phyloP scores from a whole-genome alignment of 2,329 filamentous ascomycete genomes.

The Aspergillus texensis region DNA sequence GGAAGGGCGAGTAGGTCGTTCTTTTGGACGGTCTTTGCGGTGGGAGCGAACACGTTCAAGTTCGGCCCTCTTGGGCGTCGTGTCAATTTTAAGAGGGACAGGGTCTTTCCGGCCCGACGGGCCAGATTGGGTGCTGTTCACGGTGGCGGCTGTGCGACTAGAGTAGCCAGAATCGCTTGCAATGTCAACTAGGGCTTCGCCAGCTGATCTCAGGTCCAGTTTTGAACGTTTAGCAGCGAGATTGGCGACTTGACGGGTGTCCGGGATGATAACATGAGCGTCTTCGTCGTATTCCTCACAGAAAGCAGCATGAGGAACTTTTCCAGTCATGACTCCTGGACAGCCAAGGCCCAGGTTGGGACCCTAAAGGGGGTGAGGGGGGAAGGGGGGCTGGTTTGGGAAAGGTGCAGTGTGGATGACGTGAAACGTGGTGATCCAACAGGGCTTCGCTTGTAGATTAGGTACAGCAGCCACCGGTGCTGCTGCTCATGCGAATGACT shows the following conservation, averaged over 20 bases:
- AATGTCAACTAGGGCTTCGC: constrained; percentile 47
- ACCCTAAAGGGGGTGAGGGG: constrained; percentile 23
- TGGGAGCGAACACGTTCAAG: constrained; percentile 31
- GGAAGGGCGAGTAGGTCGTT: constrained; percentile 29
- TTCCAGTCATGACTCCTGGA: constrained; percentile 42
- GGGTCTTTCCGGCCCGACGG: constrained; percentile 46
- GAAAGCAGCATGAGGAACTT: constrained; percentile 46
- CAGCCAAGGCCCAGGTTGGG: constrained; percentile 31
- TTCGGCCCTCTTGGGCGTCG: constrained; percentile 33
- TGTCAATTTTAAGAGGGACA: constrained; percentile 41
- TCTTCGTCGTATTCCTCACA: constrained; percentile 54
- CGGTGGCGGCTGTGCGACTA: constrained; percentile 58
- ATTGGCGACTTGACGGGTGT: constrained; percentile 55
- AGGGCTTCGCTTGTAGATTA: constrained; percentile 25
- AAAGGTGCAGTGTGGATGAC: constrained; percentile 27
- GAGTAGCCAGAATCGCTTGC: constrained; percentile 66
- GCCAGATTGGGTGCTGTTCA: constrained; percentile 56
- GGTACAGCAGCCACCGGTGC: constrained; percentile 25
- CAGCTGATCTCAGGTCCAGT: constrained; percentile 40
- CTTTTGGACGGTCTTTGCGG: constrained; percentile 38
- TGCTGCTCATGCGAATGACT: constrained; percentile 26
- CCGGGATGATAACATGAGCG: constrained; percentile 45
- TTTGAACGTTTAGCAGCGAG: constrained; percentile 53
- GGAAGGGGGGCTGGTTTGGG: constrained; percentile 26
- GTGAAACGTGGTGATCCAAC: constrained; percentile 32